phyloP scores from a whole-genome alignment of 1,284 basidiomycete species.

The Wallemia ichthyophaga region DNA sequence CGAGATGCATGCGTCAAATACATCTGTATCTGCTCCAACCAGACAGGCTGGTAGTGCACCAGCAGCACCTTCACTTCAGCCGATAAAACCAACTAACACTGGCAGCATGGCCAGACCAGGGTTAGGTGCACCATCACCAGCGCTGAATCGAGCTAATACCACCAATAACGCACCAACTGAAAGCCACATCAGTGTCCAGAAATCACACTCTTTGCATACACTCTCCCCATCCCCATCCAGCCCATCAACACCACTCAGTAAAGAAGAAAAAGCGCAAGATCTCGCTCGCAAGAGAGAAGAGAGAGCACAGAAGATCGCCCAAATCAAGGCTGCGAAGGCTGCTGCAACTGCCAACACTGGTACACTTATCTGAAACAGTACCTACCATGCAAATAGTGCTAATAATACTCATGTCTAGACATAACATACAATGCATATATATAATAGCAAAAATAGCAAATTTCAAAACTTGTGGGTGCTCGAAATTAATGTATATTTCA shows the following conservation, averaged over 20 bases:
- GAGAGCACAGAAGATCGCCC: constrained; percentile 14
- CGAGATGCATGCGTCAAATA: not conserved
- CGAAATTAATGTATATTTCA: too few relatives aligned
- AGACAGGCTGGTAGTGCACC: not conserved
- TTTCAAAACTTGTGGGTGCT: too few relatives aligned
- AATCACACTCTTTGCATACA: not conserved
- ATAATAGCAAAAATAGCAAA: too few relatives aligned
- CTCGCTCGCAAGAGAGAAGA: constrained; percentile 67
- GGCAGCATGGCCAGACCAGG: too few relatives aligned
- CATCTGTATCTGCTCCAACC: not conserved
- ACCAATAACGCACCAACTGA: not conserved
- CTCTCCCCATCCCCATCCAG: constrained; percentile 1
- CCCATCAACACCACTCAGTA: constrained; percentile 24
- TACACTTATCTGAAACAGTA: too few relatives aligned
- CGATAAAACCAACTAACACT: not conserved
- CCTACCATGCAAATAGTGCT: too few relatives aligned
- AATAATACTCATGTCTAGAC: too few relatives aligned
- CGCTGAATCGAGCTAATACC: not conserved
- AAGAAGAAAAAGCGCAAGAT: constrained; percentile 65
- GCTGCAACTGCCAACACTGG: not conserved
- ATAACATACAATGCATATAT: not conserved
- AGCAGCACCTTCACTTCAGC: not conserved
- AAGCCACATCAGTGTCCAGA: not conserved
- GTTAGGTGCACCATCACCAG: not conserved
- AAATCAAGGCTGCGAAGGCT: not conserved